A percentile compares a stretch with the other conserved stretches of the same genome.
These are phyloP conservation scores for Phytophthora pluvialis DNA, from an alignment of 352 stramenopile species.

Conservation along the genomic window DNA sequence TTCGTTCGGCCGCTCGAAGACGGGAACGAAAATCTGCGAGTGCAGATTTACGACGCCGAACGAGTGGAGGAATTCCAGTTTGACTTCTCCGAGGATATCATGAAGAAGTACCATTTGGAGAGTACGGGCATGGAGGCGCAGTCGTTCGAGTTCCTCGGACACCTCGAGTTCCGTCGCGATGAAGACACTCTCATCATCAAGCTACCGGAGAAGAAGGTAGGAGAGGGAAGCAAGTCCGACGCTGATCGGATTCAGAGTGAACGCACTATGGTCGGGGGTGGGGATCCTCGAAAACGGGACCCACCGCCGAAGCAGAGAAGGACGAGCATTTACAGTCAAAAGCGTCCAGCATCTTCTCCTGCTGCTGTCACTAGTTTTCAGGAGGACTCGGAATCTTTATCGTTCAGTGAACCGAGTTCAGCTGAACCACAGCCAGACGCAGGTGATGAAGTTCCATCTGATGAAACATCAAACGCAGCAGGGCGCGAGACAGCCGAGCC, in stretches of 20 bases:
- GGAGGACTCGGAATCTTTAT: background rate
- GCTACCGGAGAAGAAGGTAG: constrained; percentile 54
- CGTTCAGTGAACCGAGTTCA: constrained; percentile 2
- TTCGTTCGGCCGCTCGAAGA: constrained; percentile 76
- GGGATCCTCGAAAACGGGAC: constrained; percentile 13
- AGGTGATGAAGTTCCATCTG: background rate
- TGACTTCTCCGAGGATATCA: constrained; percentile 71
- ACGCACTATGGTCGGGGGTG: constrained; percentile 24
- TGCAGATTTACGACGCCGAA: constrained; percentile 79
- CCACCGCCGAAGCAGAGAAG: constrained; percentile 1
- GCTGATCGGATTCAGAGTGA: constrained; percentile 29
- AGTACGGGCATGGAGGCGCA: constrained; percentile 48
- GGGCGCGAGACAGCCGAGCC: background rate
- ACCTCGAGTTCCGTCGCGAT: constrained; percentile 68
- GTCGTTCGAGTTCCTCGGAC: constrained; percentile 48
- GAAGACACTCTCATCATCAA: constrained; percentile 75
- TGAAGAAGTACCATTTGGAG: constrained; percentile 57
- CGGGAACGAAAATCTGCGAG: constrained; percentile 71
- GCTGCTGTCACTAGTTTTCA: background rate
- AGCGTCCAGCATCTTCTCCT: constrained; percentile 25
- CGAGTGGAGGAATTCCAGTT: constrained; percentile 81
- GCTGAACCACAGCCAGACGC: background rate
- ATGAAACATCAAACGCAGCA: constrained; percentile 2
- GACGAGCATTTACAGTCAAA: constrained; percentile 14
- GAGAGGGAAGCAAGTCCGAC: background rate